These are phyloP conservation scores for Malbranchea cinnamomea DNA, from an alignment of 2,329 filamentous ascomycete species.

Conservation along the genomic window DNA sequence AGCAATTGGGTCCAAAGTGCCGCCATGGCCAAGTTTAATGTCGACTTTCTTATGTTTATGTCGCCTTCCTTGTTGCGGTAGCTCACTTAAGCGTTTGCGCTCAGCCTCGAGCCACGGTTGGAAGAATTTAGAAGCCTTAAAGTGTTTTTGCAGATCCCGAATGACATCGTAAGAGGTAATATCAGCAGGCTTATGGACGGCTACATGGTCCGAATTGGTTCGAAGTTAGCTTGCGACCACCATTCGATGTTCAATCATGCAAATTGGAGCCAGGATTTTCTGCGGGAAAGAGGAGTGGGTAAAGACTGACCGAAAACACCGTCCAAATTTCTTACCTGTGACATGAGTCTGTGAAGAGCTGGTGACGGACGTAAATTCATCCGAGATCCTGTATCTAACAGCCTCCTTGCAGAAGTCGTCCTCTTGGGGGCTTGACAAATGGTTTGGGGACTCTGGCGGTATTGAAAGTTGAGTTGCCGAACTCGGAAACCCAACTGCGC, in stretches of 20 bases:
- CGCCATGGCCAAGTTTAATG: conserved; percentile 92
- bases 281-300: conserved; percentile 10
- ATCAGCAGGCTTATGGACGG: conserved; percentile 81
- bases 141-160: conserved; percentile 69
- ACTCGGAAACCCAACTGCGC: too few species aligned
- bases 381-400: too few species aligned
- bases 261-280: neutral
- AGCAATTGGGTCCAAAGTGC: conserved; percentile 85
- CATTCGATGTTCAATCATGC: neutral
- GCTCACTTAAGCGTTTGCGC: conserved; percentile 40
- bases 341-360: conserved; percentile 24
- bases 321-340: conserved; percentile 39
- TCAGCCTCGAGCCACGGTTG: conserved; percentile 58
- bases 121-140: conserved; percentile 71
- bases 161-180: conserved; percentile 83
- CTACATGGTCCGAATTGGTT: conserved; percentile 32
- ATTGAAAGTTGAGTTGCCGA: too few species aligned
- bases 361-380: too few species aligned
- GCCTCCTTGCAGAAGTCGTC: too few species aligned
- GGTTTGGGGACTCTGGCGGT: too few species aligned
- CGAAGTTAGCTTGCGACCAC: conserved; percentile 2
- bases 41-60: conserved; percentile 47
- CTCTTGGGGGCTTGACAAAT: too few species aligned
- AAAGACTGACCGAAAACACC: conserved; percentile 43
- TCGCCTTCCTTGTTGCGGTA: conserved; percentile 40